Evolutionary conservation across 2,329 filamentous ascomycete genomes (phyloP), one percentile per base, ranked within the genome.

Genomic region (Cladobotryum protrusum): DNA sequence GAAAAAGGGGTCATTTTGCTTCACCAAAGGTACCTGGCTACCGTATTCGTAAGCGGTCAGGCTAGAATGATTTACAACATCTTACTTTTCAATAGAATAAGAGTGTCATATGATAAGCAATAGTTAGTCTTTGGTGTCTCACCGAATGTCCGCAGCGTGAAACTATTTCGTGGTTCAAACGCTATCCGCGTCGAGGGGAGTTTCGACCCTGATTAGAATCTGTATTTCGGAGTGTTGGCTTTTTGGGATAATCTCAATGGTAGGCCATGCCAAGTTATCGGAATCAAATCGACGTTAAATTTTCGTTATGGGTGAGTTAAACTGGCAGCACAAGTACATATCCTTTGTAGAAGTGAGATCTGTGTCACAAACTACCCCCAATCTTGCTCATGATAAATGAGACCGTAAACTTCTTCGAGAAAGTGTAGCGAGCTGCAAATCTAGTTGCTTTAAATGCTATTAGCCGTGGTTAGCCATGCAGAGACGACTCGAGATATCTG

Each of bases 401-500:
- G 29, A 15, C n/a, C 39, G 44, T 43, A 42, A 43, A 47, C 48
- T 37, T 19, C 20, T 50, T 50, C 17, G 20, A 50, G 48, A 47
- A 47, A 37, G 48, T 46, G 48, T 40, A 33, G 48, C 44, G 48
- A 50, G 45, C 7, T 43, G 43, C 35, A 6, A 37, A 13, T 17
- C 14, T 40, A 15, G 34, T 44, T 18, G 33, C 5, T 50, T 18
- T 43, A 29, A 9, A 29, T 29, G 24, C 6, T 9, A 9, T 29
- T 9, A 29, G 24, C 40, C 20, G 18, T 45, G 33, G 45, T 15
- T 37, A 14, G 13, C 43, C 24, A 24, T 35, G 7, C 4, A 46
- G 19, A 43, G 32, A 47, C 35, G 35, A 29, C 24, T 29, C 24
- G 24, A 29, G 24, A 29, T 29, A 29, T 5, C 24, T 9, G 24